These are phyloP conservation scores for Aegilops sharonensis DNA, from an alignment of 176 grass and related monocot species.

Conservation along the genomic window DNA sequence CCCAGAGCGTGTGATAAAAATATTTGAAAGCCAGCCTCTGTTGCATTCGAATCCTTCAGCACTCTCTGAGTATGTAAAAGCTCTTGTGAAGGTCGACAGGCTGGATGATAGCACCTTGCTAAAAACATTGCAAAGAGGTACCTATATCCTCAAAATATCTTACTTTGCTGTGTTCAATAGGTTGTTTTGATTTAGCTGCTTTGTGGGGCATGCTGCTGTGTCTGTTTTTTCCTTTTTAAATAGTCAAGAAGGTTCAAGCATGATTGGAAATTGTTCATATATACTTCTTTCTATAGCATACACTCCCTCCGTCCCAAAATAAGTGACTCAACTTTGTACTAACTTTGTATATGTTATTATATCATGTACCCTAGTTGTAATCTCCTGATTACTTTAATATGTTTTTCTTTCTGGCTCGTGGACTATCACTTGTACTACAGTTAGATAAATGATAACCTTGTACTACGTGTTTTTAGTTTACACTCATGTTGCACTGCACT, in stretches of 20 bases:
- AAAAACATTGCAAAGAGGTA: constrained; percentile 92
- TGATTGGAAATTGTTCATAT: background rate
- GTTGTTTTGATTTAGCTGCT: background rate
- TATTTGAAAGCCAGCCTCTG: constrained; percentile 91
- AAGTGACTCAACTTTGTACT: too few species aligned
- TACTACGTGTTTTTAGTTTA: too few species aligned
- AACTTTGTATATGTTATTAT: background rate
- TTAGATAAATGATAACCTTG: constrained; percentile 7
- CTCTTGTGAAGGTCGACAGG: constrained; percentile 88
- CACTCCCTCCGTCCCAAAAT: background rate
- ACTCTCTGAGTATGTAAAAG: constrained; percentile 96
- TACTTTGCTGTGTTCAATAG: background rate
- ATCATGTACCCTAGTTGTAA: background rate
- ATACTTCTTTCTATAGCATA: background rate
- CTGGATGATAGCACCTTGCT: constrained; percentile 87
- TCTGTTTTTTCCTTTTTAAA: background rate
- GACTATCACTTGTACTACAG: background rate
- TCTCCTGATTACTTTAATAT: constrained; percentile 2
- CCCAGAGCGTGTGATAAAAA: constrained; percentile 91
- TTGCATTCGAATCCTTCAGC: constrained; percentile 77
- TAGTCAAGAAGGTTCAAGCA: background rate
- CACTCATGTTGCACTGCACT: too few species aligned
- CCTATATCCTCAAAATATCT: background rate
- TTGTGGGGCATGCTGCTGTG: constrained; percentile 20
- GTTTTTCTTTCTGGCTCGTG: constrained; percentile 1